Base-by-base conservation (phyloP, 164 flowering plant species). In the Piper betle region DNA sequence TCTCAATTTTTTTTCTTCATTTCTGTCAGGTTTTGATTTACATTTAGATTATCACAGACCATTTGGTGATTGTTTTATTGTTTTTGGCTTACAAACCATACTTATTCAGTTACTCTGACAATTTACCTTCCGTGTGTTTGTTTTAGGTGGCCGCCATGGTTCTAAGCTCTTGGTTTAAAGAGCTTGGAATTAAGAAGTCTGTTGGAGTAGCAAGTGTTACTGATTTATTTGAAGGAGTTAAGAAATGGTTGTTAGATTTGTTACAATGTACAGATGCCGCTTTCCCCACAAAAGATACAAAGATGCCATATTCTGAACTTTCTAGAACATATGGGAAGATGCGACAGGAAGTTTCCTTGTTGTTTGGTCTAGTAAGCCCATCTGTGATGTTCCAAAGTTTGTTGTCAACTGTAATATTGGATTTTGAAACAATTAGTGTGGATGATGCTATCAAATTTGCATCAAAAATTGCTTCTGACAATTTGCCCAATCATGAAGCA, bases 301-400 rank as follows among this genome's bases (percentile, higher is more conserved):
- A 55, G 73, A 79, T 83, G 74, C 99, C 99, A 43, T 94, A 94
- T 73, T 56, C 85, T 53, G 99, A 94, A 75, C 95, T 94, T 65
- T 82, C 96, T 70, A 88, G 97, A 75, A 94, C 99, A 38, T 94
- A 94, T 69, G 57, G 75, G 48, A 94, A 94, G 80, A 91, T 94
- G 99, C 86, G 94, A 10, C 69, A 69, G 63, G 99, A 94, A 77
- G 96, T 97, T 40, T 65, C 66, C 67, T 84, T 79, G 59, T 75
- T 94, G 70, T 64, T 81, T 57, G 69, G 40, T 64, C 73, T 74
- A 64, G 75, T 81, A 62, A 78, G 81, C 65, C 72, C 89, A 52
- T 82, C 77, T 60, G 81, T 79, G 40, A 39, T 71, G 69, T 73
- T 69, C 63, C 54, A 70, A 33, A 70, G 70, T 57, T n/a, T 71